phyloP scores from a whole-genome alignment of 805 yeast species.

The Suhomyces faveliae region DNA sequence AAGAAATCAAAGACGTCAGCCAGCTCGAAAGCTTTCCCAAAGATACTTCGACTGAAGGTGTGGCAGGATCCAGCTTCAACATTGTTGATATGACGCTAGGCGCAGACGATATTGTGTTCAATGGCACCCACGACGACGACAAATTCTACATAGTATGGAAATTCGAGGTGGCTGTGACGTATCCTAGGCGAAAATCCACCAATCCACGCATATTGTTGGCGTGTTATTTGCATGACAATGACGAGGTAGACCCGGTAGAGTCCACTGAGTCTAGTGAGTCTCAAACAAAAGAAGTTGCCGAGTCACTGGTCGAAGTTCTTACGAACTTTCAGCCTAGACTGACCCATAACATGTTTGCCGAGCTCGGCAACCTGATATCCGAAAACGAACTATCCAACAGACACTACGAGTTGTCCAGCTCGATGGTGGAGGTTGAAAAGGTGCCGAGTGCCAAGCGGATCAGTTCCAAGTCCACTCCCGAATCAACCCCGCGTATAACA shows the following conservation, averaged over 20 bases:
- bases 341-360: constrained; percentile 15
- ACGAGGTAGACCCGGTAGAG: too few species aligned
- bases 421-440: constrained; percentile 3
- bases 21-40: not conserved
- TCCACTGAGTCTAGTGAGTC: too few species aligned
- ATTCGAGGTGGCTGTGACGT: constrained; percentile 27
- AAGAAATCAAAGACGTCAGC: constrained; percentile 9
- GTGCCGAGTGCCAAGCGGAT: not conserved
- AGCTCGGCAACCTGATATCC: constrained; percentile 14
- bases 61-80: constrained; percentile 5
- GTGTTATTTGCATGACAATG: constrained; percentile 16
- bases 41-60: not conserved
- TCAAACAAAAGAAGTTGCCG: too few species aligned
- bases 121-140: constrained; percentile 8
- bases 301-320: too few species aligned
- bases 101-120: constrained; percentile 12
- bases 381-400: not conserved
- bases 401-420: constrained; percentile 7
- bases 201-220: constrained; percentile 25
- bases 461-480: not conserved
- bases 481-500: not conserved
- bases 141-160: constrained; percentile 24
- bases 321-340: constrained; percentile 19
- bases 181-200: constrained; percentile 29
- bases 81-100: constrained; percentile 9